These are phyloP conservation scores for Trypanosoma scelopori DNA, from an alignment of 208 protist genomes.

Conservation along the genomic window DNA sequence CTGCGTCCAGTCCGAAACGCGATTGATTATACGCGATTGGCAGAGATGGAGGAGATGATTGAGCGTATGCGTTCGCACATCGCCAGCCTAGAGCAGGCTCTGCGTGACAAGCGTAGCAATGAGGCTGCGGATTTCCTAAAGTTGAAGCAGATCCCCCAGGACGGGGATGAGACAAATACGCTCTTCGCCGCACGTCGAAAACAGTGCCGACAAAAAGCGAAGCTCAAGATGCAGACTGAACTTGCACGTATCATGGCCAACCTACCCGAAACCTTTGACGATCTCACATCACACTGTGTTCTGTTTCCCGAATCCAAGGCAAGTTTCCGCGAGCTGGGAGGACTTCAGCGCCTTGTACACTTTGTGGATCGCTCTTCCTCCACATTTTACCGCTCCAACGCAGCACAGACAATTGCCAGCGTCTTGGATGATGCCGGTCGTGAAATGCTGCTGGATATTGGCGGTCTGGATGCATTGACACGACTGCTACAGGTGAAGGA, in stretches of 20 bases:
- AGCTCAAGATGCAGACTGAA: constrained; percentile 86
- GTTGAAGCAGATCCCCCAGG: constrained; percentile 72
- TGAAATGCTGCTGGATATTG: constrained; percentile 53
- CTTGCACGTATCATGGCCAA: constrained; percentile 88
- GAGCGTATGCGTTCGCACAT: constrained; percentile 91
- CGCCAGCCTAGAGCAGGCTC: constrained; percentile 71
- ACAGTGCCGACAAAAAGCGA: constrained; percentile 34
- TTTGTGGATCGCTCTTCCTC: constrained; percentile 81
- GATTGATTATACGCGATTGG: constrained; percentile 90
- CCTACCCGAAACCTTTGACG: constrained; percentile 89
- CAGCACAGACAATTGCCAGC: constrained; percentile 85
- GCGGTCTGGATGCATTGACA: constrained; percentile 72
- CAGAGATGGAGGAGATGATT: constrained; percentile 94
- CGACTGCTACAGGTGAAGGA: constrained; percentile 80
- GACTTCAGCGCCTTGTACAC: constrained; percentile 77
- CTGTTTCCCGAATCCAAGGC: constrained; percentile 83
- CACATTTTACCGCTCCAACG: constrained; percentile 85
- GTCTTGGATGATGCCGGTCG: constrained; percentile 86
- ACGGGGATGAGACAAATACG: constrained; percentile 33
- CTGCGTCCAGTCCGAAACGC: constrained; percentile 87
- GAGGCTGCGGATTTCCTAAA: constrained; percentile 79
- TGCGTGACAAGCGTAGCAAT: constrained; percentile 55
- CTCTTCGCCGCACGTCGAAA: constrained; percentile 22
- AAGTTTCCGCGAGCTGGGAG: constrained; percentile 81
- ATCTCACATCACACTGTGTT: constrained; percentile 89